Conservation (phyloP, 2,329 filamentous ascomycete genomes). For the Pyricularia grisea region DNA sequence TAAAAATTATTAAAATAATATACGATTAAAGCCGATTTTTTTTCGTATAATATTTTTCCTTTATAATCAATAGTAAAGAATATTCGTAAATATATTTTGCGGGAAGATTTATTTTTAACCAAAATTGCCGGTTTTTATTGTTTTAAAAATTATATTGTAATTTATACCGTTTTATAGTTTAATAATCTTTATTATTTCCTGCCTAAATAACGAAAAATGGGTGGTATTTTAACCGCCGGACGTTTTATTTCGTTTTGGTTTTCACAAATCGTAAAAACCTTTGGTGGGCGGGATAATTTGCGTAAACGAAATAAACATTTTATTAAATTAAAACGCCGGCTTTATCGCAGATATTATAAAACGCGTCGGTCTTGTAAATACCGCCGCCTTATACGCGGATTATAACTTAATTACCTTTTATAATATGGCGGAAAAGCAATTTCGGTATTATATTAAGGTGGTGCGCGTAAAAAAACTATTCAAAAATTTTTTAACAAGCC, state of each 20-base stretch:
- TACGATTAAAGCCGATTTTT: constrained; percentile 43
- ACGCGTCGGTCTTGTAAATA: constrained; percentile 60
- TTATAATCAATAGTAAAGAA: constrained; percentile 45
- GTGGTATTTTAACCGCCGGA: constrained; percentile 71
- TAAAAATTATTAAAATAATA: constrained; percentile 84
- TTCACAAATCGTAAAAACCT: constrained; percentile 49
- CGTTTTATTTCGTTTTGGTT: constrained; percentile 55
- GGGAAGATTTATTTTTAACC: constrained; percentile 82
- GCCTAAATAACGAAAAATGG: constrained; percentile 81
- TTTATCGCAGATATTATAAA: constrained; percentile 63
- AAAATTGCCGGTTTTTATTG: constrained; percentile 71
- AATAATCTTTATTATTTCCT: constrained; percentile 94
- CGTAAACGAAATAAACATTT: constrained; percentile 65
- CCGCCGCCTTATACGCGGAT: constrained; percentile 71
- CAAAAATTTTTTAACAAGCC: constrained; percentile 76
- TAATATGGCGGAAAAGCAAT: constrained; percentile 61
- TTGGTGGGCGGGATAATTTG: constrained; percentile 57
- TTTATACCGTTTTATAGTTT: constrained; percentile 63
- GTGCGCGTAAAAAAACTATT: constrained; percentile 72
- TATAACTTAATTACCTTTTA: constrained; percentile 74
- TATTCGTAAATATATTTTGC: constrained; percentile 94
- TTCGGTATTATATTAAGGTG: constrained; percentile 52
- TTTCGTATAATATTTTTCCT: constrained; percentile 54
- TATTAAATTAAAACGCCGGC: constrained; percentile 64
- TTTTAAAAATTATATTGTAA: constrained; percentile 65